These are phyloP conservation scores for Microthlaspi erraticum DNA, from an alignment of 345 rosid species.

Conservation along the genomic window DNA sequence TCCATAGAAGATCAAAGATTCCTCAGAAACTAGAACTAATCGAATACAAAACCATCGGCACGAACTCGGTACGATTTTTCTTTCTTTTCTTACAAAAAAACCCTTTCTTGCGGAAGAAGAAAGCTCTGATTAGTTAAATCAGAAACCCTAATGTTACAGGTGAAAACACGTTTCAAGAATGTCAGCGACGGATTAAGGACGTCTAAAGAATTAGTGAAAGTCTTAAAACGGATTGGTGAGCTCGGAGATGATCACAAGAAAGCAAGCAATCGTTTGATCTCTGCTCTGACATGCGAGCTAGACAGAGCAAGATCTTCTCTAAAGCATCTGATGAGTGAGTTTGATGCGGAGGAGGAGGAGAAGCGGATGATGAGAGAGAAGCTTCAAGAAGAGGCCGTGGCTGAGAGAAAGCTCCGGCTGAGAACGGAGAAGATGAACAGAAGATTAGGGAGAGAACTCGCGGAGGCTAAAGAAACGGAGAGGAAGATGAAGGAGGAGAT, in stretches of 20 bases:
- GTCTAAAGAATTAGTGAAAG: conserved; percentile 80
- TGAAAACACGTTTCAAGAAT: conserved; percentile 67
- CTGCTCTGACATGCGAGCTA: conserved; percentile 67
- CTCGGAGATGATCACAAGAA: conserved; percentile 58
- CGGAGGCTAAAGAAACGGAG: conserved; percentile 57
- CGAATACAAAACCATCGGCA: conserved; percentile 25
- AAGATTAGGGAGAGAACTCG: conserved; percentile 77
- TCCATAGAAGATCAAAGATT: conserved; percentile 15
- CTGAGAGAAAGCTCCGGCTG: conserved; percentile 71
- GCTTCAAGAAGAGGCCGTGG: conserved; percentile 70
- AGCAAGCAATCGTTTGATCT: conserved; percentile 58
- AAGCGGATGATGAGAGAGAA: conserved; percentile 63
- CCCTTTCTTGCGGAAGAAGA: conserved; percentile 13
- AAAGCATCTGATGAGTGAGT: conserved; percentile 59
- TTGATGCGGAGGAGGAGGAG: conserved; percentile 57
- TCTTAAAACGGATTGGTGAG: conserved; percentile 64
- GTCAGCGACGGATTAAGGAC: conserved; percentile 61
- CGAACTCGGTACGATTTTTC: conserved; percentile 36
- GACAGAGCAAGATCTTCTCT: conserved; percentile 65
- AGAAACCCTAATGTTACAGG: conserved; percentile 50
- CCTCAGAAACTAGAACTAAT: conserved; percentile 22
- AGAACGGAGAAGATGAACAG: conserved; percentile 85
- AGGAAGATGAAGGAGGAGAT: conserved; percentile 56
- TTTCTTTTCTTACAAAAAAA: background rate
- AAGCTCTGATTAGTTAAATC: background rate